phyloP scores from a whole-genome alignment of 2,329 filamentous ascomycete species.

The Botrytis deweyae region DNA sequence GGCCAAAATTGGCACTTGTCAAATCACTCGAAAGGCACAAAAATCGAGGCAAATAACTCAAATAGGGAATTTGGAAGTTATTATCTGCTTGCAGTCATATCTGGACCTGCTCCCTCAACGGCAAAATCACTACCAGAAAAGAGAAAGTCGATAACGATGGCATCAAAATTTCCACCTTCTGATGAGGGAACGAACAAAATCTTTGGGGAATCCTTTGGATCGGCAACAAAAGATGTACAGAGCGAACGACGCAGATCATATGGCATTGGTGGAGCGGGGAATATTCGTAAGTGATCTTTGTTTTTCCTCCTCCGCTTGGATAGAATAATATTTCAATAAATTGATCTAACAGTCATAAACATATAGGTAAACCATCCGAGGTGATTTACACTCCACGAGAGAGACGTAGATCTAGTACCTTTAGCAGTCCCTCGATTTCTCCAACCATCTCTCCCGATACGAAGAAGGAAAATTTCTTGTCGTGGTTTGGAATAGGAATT shows the following conservation, averaged over 20 bases:
- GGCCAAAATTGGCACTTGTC: neutral
- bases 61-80: neutral
- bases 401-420: slow-evolving; percentile 31
- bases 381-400: slow-evolving; percentile 30
- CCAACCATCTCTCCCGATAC: slow-evolving; percentile 26
- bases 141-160: neutral
- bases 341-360: neutral
- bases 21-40: neutral
- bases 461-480: slow-evolving; percentile 22
- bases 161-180: neutral
- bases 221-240: neutral
- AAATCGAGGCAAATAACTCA: neutral
- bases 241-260: slow-evolving; percentile 33
- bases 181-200: neutral
- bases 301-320: neutral
- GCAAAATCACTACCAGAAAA: neutral
- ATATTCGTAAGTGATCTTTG: slow-evolving; percentile 33
- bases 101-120: neutral
- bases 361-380: slow-evolving; percentile 37
- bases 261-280: slow-evolving; percentile 39
- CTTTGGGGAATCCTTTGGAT: neutral
- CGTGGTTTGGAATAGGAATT: slow-evolving; percentile 13
- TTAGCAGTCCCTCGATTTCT: slow-evolving; percentile 22
- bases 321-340: neutral
- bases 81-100: slow-evolving; percentile 4